phyloP scores from a whole-genome alignment of 352 stramenopile genomes.

The Pythium insidiosum region DNA sequence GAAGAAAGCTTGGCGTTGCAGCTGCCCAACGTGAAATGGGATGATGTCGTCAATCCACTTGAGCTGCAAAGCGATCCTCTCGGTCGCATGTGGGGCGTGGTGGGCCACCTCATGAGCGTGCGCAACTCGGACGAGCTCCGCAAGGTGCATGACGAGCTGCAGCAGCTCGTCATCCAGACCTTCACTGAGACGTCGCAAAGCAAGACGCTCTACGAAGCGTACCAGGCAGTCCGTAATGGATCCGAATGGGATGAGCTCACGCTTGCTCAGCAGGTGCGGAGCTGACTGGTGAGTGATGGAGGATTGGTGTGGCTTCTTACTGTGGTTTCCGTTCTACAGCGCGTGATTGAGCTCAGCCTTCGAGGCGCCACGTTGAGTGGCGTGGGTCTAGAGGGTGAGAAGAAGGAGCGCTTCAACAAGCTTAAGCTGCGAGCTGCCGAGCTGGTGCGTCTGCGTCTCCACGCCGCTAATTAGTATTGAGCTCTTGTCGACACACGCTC shows the following conservation, averaged over 20 bases:
- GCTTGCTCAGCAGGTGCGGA: constrained; percentile 49
- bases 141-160: constrained; percentile 89
- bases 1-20: constrained; percentile 24
- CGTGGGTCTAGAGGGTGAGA: constrained; percentile 88
- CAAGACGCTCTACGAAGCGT: constrained; percentile 88
- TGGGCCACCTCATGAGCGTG: constrained; percentile 95
- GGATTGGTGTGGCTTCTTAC: constrained; percentile 5
- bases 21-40: constrained; percentile 48
- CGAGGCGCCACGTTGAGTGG: constrained; percentile 87
- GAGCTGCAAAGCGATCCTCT: constrained; percentile 91
- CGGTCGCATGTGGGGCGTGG: constrained; percentile 91
- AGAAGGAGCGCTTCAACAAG: constrained; percentile 94
- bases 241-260: constrained; percentile 44
- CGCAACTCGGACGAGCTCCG: constrained; percentile 94
- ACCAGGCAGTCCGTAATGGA: constrained; percentile 69
- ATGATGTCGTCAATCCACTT: constrained; percentile 86
- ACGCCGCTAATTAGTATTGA: no score
- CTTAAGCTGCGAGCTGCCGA: constrained; percentile 91
- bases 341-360: constrained; percentile 88
- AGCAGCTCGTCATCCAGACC: constrained; percentile 91
- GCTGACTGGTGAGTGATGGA: constrained; percentile 18
- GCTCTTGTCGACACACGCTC: no score
- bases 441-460: constrained; percentile 32
- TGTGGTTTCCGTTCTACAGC: constrained; percentile 13
- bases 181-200: constrained; percentile 91